Base-by-base conservation (phyloP, 2,329 filamentous ascomycete genomes). In the Xylariaceae sp. region DNA sequence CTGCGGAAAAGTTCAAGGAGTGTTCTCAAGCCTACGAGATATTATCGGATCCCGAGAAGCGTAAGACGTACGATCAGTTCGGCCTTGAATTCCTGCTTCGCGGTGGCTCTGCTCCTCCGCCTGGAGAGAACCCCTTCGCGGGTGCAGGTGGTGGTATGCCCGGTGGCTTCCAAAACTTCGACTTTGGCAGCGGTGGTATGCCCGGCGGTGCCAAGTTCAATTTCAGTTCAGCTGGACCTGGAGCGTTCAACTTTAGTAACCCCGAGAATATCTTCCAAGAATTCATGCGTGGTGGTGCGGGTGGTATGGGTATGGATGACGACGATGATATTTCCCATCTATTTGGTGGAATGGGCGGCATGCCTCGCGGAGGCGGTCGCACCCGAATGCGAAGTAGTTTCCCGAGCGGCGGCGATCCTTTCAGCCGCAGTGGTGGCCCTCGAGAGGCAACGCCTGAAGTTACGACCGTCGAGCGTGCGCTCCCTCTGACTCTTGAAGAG, bases 21-120 rank as follows among this genome's bases (percentile, higher is more conserved):
- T 87, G 89, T 51, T 95, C 89, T 1, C 90, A 97, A 70, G 93
- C 93, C 43, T 98, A 96, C 71, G 93, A 98, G 69, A 95, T 98
- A 55, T 82, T 98, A 3, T 95, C 89, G 47, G 93, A 98, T 59
- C 90, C 91, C 45, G 90, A 97, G 63, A 98, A 97, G 70, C 85
- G 93, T 59, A 93, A 95, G 66, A 83, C 84, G 32, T 98, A 98
- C 64, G 93, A 98, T 64, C 84, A 91, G 62, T 96, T 84, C 65
- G 93, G 93, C 48, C 83, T 97, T 47, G 93, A 97, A 57, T 95
- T 91, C 69, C 77, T 98, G 38, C 75, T 95, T 24, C 84, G 85
- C 37, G 90, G 90, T 37, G 89, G 88, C 22, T 73, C 76, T 37
- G 71, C 79, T 8, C 81, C 87, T 26, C 79, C 85, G 9, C 78